Conservation (phyloP, 352 stramenopile species). For the Globisporangium recalcitrans region DNA sequence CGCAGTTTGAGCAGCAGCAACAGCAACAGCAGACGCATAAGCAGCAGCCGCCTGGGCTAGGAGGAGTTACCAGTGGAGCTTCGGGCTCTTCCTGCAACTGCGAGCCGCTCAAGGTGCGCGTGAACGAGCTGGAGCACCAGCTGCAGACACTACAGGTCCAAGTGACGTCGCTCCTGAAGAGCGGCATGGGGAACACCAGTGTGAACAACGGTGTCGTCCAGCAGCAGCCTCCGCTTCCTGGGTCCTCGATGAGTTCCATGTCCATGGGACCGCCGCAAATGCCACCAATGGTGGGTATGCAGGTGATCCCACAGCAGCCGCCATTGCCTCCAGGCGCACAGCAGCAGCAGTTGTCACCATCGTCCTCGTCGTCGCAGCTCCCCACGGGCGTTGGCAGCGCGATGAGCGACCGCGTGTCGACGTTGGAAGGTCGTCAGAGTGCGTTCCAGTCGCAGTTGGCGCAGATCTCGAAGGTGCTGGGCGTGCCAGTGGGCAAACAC, state of each 20-base stretch:
- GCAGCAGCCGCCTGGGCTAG: constrained; percentile 9
- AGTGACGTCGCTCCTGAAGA: constrained; percentile 18
- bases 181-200: constrained; percentile 16
- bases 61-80: background rate
- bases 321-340: constrained; percentile 18
- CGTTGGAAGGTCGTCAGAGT: constrained; percentile 66
- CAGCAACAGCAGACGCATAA: constrained; percentile 12
- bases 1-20: constrained; percentile 30
- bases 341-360: constrained; percentile 14
- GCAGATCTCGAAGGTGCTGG: constrained; percentile 69
- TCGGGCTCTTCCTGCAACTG: constrained; percentile 31
- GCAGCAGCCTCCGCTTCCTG: constrained; percentile 9
- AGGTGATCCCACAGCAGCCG: constrained; percentile 11
- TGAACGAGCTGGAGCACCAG: constrained; percentile 49
- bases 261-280: background rate
- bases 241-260: constrained; percentile 3
- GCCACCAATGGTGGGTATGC: background rate
- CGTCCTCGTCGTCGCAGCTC: constrained; percentile 10
- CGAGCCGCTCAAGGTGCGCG: constrained; percentile 33
- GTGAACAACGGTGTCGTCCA: background rate
- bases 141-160: constrained; percentile 46
- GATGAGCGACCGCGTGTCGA: constrained; percentile 69
- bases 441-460: constrained; percentile 79
- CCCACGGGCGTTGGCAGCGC: constrained; percentile 23
- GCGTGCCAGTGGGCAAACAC: constrained; percentile 58